A percentile compares a stretch with the other conserved stretches of the same genome.
These are phyloP conservation scores for Pyrrhoderma lamaoense DNA, from an alignment of 1,284 basidiomycete genomes.

Conservation along the genomic window DNA sequence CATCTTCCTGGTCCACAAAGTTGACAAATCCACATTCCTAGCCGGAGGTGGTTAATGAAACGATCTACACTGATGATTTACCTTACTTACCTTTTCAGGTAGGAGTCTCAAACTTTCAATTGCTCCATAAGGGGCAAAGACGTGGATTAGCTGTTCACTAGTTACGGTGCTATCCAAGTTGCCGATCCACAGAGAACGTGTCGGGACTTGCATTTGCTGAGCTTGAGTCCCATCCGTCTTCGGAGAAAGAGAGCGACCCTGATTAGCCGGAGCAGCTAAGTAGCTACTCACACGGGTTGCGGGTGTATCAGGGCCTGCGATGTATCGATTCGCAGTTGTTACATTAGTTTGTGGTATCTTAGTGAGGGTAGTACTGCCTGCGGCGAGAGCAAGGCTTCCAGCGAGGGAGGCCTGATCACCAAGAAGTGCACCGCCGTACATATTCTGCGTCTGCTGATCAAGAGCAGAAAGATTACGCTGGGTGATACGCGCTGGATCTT, in stretches of 20 bases:
- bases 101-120: constrained; percentile 92
- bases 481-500: constrained; percentile 59
- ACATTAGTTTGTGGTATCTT: constrained; percentile 37
- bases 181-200: constrained; percentile 95
- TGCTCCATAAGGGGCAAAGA: constrained; percentile 93
- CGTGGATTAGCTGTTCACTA: constrained; percentile 88
- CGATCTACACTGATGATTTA: constrained; percentile 8
- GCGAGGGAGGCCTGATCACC: constrained; percentile 18
- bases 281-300: constrained; percentile 57
- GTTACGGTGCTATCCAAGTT: constrained; percentile 91
- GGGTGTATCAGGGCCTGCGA: constrained; percentile 36
- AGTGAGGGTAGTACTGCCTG: constrained; percentile 50
- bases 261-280: constrained; percentile 52
- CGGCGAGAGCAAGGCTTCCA: constrained; percentile 37
- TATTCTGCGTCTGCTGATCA: constrained; percentile 40
- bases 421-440: constrained; percentile 38
- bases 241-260: constrained; percentile 69
- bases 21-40: constrained; percentile 99
- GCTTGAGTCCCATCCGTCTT: constrained; percentile 62
- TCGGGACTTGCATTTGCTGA: constrained; percentile 79
- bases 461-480: constrained; percentile 57
- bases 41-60: neutral
- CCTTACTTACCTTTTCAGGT: constrained; percentile 79
- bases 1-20: constrained; percentile 91
- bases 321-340: constrained; percentile 63